Percentiles rank a stretch among this genome's conserved stretches.
Evolutionary conservation across 441 rosid genomes (phyloP).

Genomic region (Corymbia citriodora): DNA sequence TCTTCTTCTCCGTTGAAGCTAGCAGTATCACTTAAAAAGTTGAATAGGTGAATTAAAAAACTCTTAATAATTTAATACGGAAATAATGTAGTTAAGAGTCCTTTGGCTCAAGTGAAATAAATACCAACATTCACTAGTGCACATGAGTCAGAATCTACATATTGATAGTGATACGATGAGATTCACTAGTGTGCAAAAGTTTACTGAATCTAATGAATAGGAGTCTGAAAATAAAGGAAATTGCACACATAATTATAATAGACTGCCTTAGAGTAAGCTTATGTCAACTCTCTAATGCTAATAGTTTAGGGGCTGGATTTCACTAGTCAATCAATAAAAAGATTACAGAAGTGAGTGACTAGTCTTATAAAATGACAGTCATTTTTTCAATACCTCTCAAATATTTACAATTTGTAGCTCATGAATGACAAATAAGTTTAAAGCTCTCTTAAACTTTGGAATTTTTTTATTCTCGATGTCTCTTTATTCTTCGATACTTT

Average conservation of each 20-base stretch:
- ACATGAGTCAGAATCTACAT: no score
- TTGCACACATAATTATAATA: background rate
- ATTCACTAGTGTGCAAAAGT: background rate
- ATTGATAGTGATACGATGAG: no score
- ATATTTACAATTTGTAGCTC: background rate
- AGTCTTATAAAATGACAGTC: background rate
- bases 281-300: rapidly evolving
- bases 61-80: no score
- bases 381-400: background rate
- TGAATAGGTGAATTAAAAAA: no score
- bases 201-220: no score
- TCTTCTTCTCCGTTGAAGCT: background rate
- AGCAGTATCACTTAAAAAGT: no score
- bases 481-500: background rate
- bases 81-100: no score
- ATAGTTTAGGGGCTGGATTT: no score
- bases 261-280: background rate
- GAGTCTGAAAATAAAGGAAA: background rate
- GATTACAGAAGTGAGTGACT: background rate
- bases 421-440: background rate
- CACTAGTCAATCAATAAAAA: background rate
- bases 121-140: no score
- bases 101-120: no score
- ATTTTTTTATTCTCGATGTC: background rate
- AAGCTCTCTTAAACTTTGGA: background rate